These are phyloP conservation scores for Aspergillus fijiensis DNA, from an alignment of 2,329 filamentous ascomycete genomes.

Conservation along the genomic window DNA sequence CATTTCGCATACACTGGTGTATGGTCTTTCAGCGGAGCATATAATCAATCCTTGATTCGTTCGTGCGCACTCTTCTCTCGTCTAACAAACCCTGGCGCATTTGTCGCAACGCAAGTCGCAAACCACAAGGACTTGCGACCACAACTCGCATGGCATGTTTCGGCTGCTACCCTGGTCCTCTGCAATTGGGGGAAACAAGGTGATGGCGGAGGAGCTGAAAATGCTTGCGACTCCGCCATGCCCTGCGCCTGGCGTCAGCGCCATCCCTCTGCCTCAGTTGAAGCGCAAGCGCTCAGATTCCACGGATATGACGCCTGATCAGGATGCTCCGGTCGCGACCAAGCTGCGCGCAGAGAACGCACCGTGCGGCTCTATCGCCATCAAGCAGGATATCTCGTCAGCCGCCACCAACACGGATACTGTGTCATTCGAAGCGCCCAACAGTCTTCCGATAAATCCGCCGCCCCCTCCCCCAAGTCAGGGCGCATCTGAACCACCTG, in stretches of 20 bases:
- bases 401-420: conserved; percentile 13
- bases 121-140: conserved; percentile 13
- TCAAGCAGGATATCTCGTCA: conserved; percentile 11
- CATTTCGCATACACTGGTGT: conserved; percentile 24
- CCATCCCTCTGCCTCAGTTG: conserved; percentile 45
- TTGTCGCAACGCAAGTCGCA: conserved; percentile 16
- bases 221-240: conserved; percentile 42
- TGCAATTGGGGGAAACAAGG: conserved; percentile 47
- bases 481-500: conserved; percentile 6
- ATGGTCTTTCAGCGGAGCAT: conserved; percentile 10
- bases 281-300: conserved; percentile 61
- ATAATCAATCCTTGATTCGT: conserved; percentile 14
- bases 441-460: conserved; percentile 13
- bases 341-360: conserved; percentile 34
- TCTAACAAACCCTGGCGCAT: conserved; percentile 10
- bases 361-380: conserved; percentile 12
- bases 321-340: conserved; percentile 31
- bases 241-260: conserved; percentile 29
- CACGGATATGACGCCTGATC: conserved; percentile 36
- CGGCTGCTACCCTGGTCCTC: conserved; percentile 49
- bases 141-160: conserved; percentile 50
- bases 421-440: conserved; percentile 13
- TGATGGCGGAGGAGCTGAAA: conserved; percentile 45
- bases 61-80: conserved; percentile 3
- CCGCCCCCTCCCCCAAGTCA: conserved; percentile 6